Percentiles rank a stretch among this genome's conserved stretches.
Conservation (phyloP, 805 yeast genomes). For the Candida yuanshanica region DNA sequence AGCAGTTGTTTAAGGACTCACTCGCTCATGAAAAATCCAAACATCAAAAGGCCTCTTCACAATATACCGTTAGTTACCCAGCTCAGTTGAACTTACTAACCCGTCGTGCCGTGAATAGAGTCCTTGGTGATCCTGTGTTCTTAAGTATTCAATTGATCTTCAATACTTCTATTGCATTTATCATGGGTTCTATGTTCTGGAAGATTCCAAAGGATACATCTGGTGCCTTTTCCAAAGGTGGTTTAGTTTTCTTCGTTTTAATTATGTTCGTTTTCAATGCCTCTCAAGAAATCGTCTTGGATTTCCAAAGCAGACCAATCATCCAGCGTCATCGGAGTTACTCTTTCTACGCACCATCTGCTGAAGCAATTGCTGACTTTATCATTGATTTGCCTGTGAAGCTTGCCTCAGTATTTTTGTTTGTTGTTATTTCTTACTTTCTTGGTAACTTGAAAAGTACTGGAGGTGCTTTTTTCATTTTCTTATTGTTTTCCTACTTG, state of each 20-base stretch:
- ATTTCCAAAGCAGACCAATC: slow-evolving; percentile 45
- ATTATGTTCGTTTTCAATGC: slow-evolving; percentile 55
- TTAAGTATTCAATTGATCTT: slow-evolving; percentile 37
- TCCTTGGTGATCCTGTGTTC: slow-evolving; percentile 40
- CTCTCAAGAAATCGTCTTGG: slow-evolving; percentile 45
- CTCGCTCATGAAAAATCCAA: slow-evolving; percentile 45
- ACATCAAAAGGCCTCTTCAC: slow-evolving; percentile 36
- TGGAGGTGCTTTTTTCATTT: slow-evolving; percentile 51
- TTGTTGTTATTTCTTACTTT: slow-evolving; percentile 48
- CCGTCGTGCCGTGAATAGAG: slow-evolving; percentile 40
- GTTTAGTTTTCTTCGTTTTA: slow-evolving; percentile 59
- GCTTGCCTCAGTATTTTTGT: slow-evolving; percentile 35
- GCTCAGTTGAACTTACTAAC: slow-evolving; percentile 44
- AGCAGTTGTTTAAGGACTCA: slow-evolving; percentile 30
- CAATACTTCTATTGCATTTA: slow-evolving; percentile 44
- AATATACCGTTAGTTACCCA: slow-evolving; percentile 43
- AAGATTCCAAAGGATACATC: slow-evolving; percentile 37
- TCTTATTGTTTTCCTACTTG: slow-evolving; percentile 33
- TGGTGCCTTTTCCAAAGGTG: slow-evolving; percentile 47
- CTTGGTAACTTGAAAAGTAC: slow-evolving; percentile 42
- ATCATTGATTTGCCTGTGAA: slow-evolving; percentile 61
- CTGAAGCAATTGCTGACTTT: slow-evolving; percentile 61
- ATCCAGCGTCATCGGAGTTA: slow-evolving; percentile 65
- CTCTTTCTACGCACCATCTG: slow-evolving; percentile 65
- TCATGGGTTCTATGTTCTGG: slow-evolving; percentile 51